These are phyloP conservation scores for Candida stauntonica DNA, from an alignment of 805 yeast genomes.

Conservation along the genomic window DNA sequence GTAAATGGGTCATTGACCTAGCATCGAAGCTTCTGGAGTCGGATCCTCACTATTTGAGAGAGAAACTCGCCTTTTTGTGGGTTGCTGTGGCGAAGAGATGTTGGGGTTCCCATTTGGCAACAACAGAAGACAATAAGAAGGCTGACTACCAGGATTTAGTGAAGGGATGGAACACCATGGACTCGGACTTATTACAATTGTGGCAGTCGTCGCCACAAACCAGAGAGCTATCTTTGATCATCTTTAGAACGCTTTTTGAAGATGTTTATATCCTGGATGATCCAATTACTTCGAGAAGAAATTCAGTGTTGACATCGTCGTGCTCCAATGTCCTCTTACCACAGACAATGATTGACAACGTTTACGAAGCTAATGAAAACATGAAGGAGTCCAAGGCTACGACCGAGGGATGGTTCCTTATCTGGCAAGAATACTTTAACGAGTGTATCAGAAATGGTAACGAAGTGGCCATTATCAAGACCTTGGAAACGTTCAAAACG, in stretches of 20 bases:
- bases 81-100: constrained; percentile 83
- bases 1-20: constrained; percentile 82
- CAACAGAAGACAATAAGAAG: constrained; percentile 27
- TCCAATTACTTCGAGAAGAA: constrained; percentile 78
- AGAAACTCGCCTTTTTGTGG: constrained; percentile 88
- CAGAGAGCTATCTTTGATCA: constrained; percentile 72
- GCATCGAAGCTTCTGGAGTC: constrained; percentile 50
- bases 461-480: constrained; percentile 52
- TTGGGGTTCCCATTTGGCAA: constrained; percentile 74
- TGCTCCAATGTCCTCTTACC: constrained; percentile 84
- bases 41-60: constrained; percentile 89
- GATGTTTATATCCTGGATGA: constrained; percentile 91
- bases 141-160: constrained; percentile 44
- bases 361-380: constrained; percentile 65
- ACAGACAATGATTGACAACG: constrained; percentile 50
- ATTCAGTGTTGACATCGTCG: constrained; percentile 70
- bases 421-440: constrained; percentile 60
- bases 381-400: constrained; percentile 62
- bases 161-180: constrained; percentile 88
- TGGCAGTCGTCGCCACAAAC: constrained; percentile 66
- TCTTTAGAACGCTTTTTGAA: constrained; percentile 84
- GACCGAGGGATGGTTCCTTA: constrained; percentile 78
- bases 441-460: constrained; percentile 39
- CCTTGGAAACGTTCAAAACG: constrained; percentile 79
- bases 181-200: constrained; percentile 61